Base-by-base conservation (phyloP, 148 eudicot species). In the Silene latifolia region DNA sequence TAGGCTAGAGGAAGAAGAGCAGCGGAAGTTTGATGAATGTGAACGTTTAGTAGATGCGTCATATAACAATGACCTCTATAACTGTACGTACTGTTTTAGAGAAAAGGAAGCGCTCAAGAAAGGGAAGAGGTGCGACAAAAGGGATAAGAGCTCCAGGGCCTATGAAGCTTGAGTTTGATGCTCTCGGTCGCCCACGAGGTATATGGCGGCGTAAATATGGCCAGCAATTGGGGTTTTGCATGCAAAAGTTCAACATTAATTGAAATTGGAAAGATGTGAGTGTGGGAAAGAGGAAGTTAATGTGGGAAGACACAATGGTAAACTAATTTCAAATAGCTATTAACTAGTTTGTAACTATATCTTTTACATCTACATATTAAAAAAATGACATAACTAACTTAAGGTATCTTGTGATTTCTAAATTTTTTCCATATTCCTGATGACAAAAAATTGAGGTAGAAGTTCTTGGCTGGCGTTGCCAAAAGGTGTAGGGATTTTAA, bases 91-190 rank as follows among this genome's bases (percentile, higher is more conserved):
- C 42, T 4, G 70, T 42, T 29, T 17, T 51, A 42, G 1, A 68
- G 17, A 44, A 47, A 7, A 3, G 5, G 4, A 20, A 24, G 59
- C 2, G 15, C 0, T 3, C 46, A 20, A n/a, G 72, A 1, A 69
- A 69, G 20, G 58, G 72, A 47, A 44, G 72, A 20, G 32, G 58
- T 47, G 58, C 72, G 18, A 69, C 72, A 5, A 69, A 69, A 48
- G 29, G 72, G 58, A 21, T 13, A 47, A 69, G n/a, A 48, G 29
- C 21, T 23, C 4, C 11, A 0, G 7, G 3, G 58, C 58, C 29
- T 11, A 69, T 47, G 59, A 15, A 46, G 1, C 15, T 69, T 10
- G 1, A 21, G 2, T 69, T 69, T 23, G 71, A 42, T 44, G 5
- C 1, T 10, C 18, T 42, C 14, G 13, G 17, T 42, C 71, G 54